Conservation (phyloP, 192 early-diverging fungal genomes). For the Podila horticola region DNA sequence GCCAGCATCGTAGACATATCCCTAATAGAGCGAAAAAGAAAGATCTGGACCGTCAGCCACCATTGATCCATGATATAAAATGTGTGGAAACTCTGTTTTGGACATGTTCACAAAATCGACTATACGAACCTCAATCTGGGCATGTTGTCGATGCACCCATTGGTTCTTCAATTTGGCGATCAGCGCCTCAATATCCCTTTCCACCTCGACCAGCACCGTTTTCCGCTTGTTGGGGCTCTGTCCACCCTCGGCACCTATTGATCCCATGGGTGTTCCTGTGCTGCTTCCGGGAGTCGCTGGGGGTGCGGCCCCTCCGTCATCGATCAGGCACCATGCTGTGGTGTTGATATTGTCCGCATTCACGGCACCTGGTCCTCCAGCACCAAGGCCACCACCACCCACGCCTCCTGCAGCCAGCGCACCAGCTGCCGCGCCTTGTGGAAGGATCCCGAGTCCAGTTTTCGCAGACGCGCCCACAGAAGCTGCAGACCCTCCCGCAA, state of each 20-base stretch:
- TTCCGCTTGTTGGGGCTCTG: constrained; percentile 7
- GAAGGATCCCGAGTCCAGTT: constrained; percentile 31
- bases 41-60: too few species aligned
- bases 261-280: neutral
- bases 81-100: too few species aligned
- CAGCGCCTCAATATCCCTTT: constrained; percentile 60
- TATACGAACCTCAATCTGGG: constrained; percentile 54
- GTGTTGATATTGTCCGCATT: constrained; percentile 23
- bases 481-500: neutral
- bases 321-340: constrained; percentile 46
- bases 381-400: constrained; percentile 1
- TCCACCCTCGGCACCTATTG: neutral
- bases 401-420: constrained; percentile 7
- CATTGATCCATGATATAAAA: too few species aligned
- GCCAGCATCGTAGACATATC: constrained; percentile 59
- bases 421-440: constrained; percentile 12
- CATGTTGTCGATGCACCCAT: constrained; percentile 62
- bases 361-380: constrained; percentile 1
- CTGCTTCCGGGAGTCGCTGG: neutral
- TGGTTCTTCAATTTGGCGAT: constrained; percentile 60
- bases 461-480: constrained; percentile 14
- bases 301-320: constrained; percentile 31
- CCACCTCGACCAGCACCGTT: constrained; percentile 61
- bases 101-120: neutral
- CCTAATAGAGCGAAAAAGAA: constrained; percentile 26